phyloP scores from a whole-genome alignment of 2,329 filamentous ascomycete species.

The Beauveria scarabaeidicola region DNA sequence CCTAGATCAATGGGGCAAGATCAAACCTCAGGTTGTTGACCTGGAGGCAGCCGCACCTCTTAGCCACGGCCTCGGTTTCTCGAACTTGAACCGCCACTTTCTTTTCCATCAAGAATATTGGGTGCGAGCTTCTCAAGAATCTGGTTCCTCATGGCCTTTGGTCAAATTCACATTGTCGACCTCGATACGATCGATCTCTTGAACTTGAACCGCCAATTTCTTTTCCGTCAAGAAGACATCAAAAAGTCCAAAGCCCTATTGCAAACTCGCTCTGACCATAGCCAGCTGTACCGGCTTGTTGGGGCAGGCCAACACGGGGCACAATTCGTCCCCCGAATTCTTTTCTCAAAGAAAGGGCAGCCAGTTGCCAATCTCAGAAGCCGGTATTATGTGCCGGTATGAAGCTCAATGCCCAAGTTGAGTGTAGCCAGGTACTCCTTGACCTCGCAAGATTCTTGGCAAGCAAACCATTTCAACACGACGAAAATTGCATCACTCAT shows the following conservation, averaged over 20 bases:
- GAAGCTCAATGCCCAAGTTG: not conserved
- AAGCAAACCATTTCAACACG: not conserved
- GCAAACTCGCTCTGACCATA: not conserved
- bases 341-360: no score
- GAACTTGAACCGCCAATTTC: slow-evolving; percentile 55
- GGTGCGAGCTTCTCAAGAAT: slow-evolving; percentile 96
- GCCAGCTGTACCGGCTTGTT: not conserved
- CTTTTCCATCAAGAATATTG: no score
- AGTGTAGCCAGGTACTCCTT: not conserved
- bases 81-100: no score
- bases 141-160: slow-evolving; percentile 85
- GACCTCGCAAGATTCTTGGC: not conserved
- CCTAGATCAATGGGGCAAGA: no score
- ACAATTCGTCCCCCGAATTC: no score
- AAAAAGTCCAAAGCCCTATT: no score
- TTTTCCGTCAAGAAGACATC: no score
- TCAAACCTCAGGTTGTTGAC: no score
- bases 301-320: not conserved
- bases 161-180: slow-evolving; percentile 89
- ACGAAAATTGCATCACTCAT: not conserved
- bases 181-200: slow-evolving; percentile 97
- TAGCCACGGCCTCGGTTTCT: no score
- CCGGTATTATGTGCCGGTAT: no score
- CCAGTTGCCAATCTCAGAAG: no score
- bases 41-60: no score